A percentile compares a stretch with the other conserved stretches of the same genome.
phyloP scores from a whole-genome alignment of 2,329 filamentous ascomycete genomes.

The Claviceps sp. region DNA sequence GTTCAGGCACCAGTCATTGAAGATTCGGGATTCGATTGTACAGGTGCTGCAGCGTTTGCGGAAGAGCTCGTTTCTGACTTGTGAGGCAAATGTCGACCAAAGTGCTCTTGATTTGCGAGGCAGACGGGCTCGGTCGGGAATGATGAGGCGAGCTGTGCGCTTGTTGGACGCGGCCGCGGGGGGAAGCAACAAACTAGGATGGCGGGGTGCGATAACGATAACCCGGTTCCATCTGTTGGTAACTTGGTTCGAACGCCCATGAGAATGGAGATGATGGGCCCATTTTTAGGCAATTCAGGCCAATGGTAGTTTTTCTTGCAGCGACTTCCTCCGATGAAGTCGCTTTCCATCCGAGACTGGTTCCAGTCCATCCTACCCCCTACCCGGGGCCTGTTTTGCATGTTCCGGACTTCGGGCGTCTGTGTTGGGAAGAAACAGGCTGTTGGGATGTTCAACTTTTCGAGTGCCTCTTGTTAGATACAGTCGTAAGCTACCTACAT shows the following conservation, averaged over 20 bases:
- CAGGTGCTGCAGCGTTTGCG: background rate
- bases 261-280: background rate
- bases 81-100: background rate
- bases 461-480: background rate
- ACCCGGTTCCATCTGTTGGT: slow-evolving; percentile 15
- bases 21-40: background rate
- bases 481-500: background rate
- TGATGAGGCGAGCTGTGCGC: slow-evolving; percentile 8
- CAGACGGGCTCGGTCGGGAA: background rate
- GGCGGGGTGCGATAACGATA: slow-evolving; percentile 28
- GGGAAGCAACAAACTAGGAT: slow-evolving; percentile 10
- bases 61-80: background rate
- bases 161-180: slow-evolving; percentile 5
- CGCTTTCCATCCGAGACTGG: background rate
- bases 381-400: no score
- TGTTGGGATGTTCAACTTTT: background rate
- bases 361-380: background rate
- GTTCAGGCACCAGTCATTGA: background rate
- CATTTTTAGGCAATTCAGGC: background rate
- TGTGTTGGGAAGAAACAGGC: background rate
- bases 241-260: background rate
- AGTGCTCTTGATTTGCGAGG: slow-evolving; percentile 1
- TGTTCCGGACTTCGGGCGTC: no score
- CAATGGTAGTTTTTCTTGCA: background rate
- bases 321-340: no score